These are phyloP conservation scores for Novakomyces olei DNA, from an alignment of 805 yeast species.

Conservation along the genomic window DNA sequence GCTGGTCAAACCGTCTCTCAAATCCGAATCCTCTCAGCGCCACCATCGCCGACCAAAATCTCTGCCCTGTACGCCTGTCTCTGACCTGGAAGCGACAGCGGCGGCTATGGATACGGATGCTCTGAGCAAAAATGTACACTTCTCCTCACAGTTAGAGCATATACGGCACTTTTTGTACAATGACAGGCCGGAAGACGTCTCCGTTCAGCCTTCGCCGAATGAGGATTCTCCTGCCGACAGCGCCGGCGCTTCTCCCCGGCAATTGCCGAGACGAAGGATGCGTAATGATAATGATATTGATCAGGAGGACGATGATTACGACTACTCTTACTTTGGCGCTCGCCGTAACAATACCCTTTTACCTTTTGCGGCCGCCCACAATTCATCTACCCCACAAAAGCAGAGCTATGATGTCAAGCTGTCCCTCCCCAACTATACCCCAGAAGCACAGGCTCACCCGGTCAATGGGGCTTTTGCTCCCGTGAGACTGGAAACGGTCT, in stretches of 20 bases:
- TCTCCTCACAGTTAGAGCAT: constrained; percentile 36
- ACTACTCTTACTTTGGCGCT: background rate
- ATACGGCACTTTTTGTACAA: constrained; percentile 49
- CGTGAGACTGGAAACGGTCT: constrained; percentile 45
- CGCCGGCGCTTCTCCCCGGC: background rate
- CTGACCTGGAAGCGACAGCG: too few species aligned
- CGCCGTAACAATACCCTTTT: too few species aligned
- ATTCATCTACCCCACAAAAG: background rate
- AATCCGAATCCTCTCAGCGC: constrained; percentile 17
- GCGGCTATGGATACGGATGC: too few species aligned
- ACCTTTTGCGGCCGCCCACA: too few species aligned
- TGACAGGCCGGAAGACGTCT: constrained; percentile 59
- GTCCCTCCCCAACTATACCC: background rate
- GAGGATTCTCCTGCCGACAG: constrained; percentile 11
- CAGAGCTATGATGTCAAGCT: too few species aligned
- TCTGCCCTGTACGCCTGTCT: constrained; percentile 22
- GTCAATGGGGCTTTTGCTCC: too few species aligned
- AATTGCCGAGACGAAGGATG: too few species aligned
- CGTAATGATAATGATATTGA: too few species aligned
- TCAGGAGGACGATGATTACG: background rate
- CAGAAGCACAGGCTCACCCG: background rate
- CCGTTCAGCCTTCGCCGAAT: constrained; percentile 42
- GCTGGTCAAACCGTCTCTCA: constrained; percentile 51
- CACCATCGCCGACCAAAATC: constrained; percentile 17
- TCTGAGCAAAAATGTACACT: constrained; percentile 59